phyloP scores from a whole-genome alignment of 169 alveolate genomes.

The Babesia ovata region DNA sequence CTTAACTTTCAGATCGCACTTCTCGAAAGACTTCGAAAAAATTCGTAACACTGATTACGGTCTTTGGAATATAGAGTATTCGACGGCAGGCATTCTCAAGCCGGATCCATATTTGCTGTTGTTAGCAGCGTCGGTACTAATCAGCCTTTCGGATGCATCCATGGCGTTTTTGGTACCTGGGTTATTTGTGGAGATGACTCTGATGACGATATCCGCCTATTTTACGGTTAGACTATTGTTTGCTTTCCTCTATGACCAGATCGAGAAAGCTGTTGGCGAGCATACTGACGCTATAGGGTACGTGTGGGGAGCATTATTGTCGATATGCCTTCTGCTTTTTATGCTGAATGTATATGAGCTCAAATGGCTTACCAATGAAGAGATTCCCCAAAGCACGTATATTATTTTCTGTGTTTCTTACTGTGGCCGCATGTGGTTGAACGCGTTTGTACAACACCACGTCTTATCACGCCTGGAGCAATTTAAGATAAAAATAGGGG shows the following conservation, averaged over 20 bases:
- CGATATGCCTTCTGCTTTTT: neutral
- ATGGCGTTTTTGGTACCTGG: constrained; percentile 6
- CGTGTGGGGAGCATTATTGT: neutral
- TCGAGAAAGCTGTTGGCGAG: neutral
- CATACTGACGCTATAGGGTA: neutral
- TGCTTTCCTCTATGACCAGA: neutral
- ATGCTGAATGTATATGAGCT: neutral
- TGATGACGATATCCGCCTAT: neutral
- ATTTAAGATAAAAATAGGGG: neutral
- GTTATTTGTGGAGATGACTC: neutral
- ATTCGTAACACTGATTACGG: constrained; percentile 8
- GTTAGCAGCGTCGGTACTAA: constrained; percentile 1
- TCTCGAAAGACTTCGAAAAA: neutral
- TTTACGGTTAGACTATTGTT: constrained; percentile 16
- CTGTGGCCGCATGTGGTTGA: constrained; percentile 10
- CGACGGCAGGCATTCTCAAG: neutral
- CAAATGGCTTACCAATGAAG: neutral
- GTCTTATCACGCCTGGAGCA: constrained; percentile 13
- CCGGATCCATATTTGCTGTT: neutral
- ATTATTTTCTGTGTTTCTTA: constrained; percentile 5
- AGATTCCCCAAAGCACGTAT: neutral
- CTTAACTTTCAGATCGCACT: constrained; percentile 1
- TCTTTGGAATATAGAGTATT: neutral
- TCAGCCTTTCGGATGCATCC: constrained; percentile 1
- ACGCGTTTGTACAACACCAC: constrained; percentile 24